These are phyloP conservation scores for Zalerion maritima DNA, from an alignment of 495 filamentous ascomycete species.

Conservation along the genomic window DNA sequence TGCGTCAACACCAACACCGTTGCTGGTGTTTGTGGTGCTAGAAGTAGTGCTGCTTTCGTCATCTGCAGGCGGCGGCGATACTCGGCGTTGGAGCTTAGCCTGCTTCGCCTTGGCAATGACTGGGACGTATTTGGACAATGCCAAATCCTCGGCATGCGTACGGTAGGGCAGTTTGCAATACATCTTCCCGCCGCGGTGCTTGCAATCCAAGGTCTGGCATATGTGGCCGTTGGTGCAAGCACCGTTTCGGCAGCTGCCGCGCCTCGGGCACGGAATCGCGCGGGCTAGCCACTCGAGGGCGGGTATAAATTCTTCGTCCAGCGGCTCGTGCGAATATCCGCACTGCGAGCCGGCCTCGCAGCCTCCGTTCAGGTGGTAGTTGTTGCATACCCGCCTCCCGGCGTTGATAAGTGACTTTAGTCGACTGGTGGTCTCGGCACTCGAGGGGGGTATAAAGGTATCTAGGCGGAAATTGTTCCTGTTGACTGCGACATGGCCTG, in stretches of 20 bases:
- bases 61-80: too few relatives aligned
- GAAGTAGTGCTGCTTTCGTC: too few relatives aligned
- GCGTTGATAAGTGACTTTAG: slow-evolving; percentile 20
- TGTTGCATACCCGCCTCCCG: slow-evolving; percentile 29
- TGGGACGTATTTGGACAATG: slow-evolving; percentile 1
- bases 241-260: slow-evolving; percentile 20
- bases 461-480: slow-evolving; percentile 30
- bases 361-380: slow-evolving; percentile 22
- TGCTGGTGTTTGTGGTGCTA: too few relatives aligned
- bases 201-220: slow-evolving; percentile 15
- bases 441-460: slow-evolving; percentile 17
- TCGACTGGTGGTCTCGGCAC: slow-evolving; percentile 17
- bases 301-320: slow-evolving; percentile 24
- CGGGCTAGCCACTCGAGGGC: slow-evolving; percentile 20
- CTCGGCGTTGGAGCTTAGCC: too few relatives aligned
- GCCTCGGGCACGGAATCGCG: slow-evolving; percentile 17
- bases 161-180: slow-evolving; percentile 5
- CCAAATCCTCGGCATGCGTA: slow-evolving; percentile 2
- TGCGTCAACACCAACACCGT: too few relatives aligned
- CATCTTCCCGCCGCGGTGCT: slow-evolving; percentile 7
- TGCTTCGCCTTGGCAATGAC: too few relatives aligned
- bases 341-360: slow-evolving; percentile 14
- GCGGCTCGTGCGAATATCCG: slow-evolving; percentile 25
- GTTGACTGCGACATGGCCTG: slow-evolving; percentile 24
- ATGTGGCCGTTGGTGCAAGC: slow-evolving; percentile 30